Evolutionary conservation across 805 yeast species (phyloP), one percentile per base, ranked within the genome.

Genomic region (Schwanniomyces sp.): DNA sequence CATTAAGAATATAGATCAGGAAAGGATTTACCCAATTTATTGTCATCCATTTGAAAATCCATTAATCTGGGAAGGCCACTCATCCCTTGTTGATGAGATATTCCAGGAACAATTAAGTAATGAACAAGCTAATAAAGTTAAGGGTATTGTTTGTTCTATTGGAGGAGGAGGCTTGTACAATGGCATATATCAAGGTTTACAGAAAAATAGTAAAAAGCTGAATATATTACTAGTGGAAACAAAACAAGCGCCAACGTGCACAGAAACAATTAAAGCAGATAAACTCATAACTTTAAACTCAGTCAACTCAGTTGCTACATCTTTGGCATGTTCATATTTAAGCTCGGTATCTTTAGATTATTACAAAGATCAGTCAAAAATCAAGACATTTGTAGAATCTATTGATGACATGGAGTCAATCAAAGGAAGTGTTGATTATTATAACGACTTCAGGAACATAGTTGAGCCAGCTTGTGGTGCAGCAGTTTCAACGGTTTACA

Each of bases 381-480:
- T 55, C 8, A 45, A 44, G 17, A 58, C 69, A 11, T 47, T 49
- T 10, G 52, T 67, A 17, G 67, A 58, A 28, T 49, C 59, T 26
- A 59, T 69, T 16, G 68, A 76, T 24, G 91, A 86, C 55, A 49
- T 66, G 2, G 82, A 83, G 34, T 84, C 88, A 0, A 73, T 84
- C 0, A 62, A 62, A 12, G 80, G 85, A 0, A 74, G 84, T 43
- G 56, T 81, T 24, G 67, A 63, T 38, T 82, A 76, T 54, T 78
- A 82, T 6, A 58, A 70, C 2, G 81, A 80, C 47, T 80, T 72
- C 51, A 77, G 78, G 47, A 66, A 70, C 40, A 64, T 81, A 21
- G 79, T 83, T 0, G 90, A 85, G 59, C 89, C 89, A 0, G 90
- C 90, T 1, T 85, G 90, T 62, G 89, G 89, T 3, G 87, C 87